Base-by-base conservation (phyloP, 805 yeast species). In the Kregervanrija fluxuum region DNA sequence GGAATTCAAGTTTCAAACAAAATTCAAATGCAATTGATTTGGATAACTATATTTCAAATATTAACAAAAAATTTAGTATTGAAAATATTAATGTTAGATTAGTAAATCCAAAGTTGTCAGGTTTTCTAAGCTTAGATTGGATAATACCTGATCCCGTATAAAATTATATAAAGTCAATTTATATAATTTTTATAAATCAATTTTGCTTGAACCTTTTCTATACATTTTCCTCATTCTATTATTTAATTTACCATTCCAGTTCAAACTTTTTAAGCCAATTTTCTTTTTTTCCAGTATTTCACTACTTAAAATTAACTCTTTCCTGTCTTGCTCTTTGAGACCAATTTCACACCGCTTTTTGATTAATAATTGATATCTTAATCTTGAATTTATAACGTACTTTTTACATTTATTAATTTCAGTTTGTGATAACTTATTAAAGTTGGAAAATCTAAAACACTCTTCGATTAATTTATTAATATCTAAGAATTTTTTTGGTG, bases 341-440 rank as follows among this genome's bases (percentile, higher is more conserved):
- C 64, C 64, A 14, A 58, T 48, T 35, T 61, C 56, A 33, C 60
- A 48, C 39, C 65, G 45, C 38, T 56, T 56, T 46, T 58, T 57
- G 38, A 62, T 56, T 45, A 64, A 46, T 35, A 54, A 61, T 39
- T 59, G 49, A 46, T 71, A 62, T 40, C 71, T 67, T 34, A 63
- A 62, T 43, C 95, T 62, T 54, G 79, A 82, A 35, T 77, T 77
- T 8, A 79, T 68, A 11, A 91, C 97, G 61, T 82, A 90, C 53
- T 77, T 77, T 40, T 95, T 73, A 56, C 96, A 84, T 53, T 80
- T 75, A 48, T 76, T 72, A 40, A 91, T 79, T 60, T 91, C 96
- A 36, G 80, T 87, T 57, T 90, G 96, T 2, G 90, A 79, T 40
- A 82, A 73, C 46, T 80, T 80, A 43, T 80, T 79, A 39, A 55